Evolutionary conservation across 495 filamentous ascomycete genomes (phyloP).

Genomic region (Podospora comata): DNA sequence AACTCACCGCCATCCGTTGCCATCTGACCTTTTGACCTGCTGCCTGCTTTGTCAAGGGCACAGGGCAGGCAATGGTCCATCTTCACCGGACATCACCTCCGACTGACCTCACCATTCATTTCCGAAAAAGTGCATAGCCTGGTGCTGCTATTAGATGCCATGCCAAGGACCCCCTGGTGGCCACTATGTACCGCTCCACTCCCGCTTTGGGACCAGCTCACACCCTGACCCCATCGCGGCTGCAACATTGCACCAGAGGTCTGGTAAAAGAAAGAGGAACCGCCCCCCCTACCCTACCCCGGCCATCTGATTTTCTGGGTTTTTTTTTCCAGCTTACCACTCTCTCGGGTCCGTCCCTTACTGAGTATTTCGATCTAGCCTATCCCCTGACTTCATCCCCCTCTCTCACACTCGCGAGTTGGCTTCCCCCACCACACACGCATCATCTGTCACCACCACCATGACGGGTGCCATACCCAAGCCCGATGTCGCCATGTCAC

Average conservation of each 20-base stretch:
- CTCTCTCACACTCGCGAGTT: too few relatives aligned
- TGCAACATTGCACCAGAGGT: background rate
- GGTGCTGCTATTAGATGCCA: background rate
- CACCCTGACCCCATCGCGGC: background rate
- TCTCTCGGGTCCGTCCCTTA: conserved; percentile 3
- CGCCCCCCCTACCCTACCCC: too few relatives aligned
- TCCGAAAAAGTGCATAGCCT: background rate
- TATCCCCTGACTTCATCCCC: background rate
- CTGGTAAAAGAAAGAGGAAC: background rate
- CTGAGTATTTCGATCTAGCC: background rate
- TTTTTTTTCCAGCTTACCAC: background rate
- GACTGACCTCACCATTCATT: background rate
- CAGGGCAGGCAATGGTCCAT: too few relatives aligned
- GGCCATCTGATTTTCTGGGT: background rate
- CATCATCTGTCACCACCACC: background rate
- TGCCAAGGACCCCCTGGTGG: background rate
- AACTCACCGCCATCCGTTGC: background rate
- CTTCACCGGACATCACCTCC: background rate
- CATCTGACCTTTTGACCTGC: background rate
- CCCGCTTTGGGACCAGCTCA: background rate
- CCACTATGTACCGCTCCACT: background rate
- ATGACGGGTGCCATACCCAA: background rate
- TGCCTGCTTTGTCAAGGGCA: background rate
- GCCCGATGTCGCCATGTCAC: background rate
- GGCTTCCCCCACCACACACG: too few relatives aligned